Conservation (phyloP, 306 rosid genomes). For the Glycine latifolia region DNA sequence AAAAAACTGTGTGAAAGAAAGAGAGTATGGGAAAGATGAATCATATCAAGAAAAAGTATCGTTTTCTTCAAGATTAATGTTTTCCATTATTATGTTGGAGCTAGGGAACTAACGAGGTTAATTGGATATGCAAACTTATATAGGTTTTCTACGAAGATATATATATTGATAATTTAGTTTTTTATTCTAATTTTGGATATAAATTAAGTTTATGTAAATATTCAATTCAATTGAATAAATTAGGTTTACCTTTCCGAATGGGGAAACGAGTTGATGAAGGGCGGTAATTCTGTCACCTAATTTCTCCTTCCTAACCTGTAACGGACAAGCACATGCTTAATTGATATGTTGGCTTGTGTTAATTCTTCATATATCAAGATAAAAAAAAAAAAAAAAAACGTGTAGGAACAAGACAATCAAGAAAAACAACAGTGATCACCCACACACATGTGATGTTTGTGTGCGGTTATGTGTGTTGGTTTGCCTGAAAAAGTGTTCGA, state of each 20-base stretch:
- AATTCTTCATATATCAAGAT: constrained; percentile 37
- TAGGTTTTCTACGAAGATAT: constrained; percentile 4
- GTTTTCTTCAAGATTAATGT: constrained; percentile 9
- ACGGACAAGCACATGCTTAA: constrained; percentile 41
- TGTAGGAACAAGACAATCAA: constrained; percentile 68
- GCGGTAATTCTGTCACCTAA: constrained; percentile 98
- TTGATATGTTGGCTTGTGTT: constrained; percentile 11
- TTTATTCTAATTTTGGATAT: constrained; percentile 1
- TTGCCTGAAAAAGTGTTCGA: constrained; percentile 43
- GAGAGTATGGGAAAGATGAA: background rate
- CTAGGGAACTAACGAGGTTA: background rate
- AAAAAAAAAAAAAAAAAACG: constrained; percentile 53
- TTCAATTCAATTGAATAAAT: background rate
- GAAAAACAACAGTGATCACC: constrained; percentile 75
- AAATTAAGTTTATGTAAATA: constrained; percentile 5
- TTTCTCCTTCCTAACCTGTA: constrained; percentile 98
- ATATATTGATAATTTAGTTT: background rate
- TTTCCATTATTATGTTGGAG: background rate
- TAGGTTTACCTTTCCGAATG: constrained; percentile 87
- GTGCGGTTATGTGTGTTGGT: constrained; percentile 46
- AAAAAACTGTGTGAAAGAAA: background rate
- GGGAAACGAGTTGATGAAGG: constrained; percentile 99
- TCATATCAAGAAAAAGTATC: background rate
- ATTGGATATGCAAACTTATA: background rate
- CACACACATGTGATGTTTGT: constrained; percentile 54